Percentiles rank a stretch among this genome's conserved stretches.
These are phyloP conservation scores for Ceraceosorus guamensis DNA, from an alignment of 1,284 basidiomycete genomes.

Conservation along the genomic window DNA sequence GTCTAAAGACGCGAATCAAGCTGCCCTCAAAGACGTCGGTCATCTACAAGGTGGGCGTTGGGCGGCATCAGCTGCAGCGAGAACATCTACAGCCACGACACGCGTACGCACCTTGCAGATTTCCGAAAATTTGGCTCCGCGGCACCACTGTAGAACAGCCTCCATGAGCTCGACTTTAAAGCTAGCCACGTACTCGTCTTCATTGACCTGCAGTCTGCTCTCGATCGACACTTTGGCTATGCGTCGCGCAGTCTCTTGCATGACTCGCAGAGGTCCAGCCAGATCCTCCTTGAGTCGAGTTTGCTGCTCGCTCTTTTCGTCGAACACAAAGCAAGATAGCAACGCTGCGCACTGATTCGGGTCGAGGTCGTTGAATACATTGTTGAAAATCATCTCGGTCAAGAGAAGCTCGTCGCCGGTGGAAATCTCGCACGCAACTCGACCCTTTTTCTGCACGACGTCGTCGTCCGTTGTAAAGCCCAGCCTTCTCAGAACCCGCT, in stretches of 20 bases:
- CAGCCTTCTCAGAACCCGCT: conserved; percentile 82
- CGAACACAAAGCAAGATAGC: conserved; percentile 92
- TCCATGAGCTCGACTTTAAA: conserved; percentile 99
- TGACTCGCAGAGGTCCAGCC: conserved; percentile 77
- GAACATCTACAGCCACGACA: not conserved
- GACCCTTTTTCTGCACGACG: conserved; percentile 94
- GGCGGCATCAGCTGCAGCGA: not conserved
- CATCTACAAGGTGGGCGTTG: conserved; percentile 55
- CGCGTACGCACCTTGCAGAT: conserved; percentile 70
- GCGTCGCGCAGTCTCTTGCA: conserved; percentile 88
- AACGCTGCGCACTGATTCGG: conserved; percentile 90
- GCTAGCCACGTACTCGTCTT: conserved; percentile 87
- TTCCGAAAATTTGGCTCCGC: conserved; percentile 89
- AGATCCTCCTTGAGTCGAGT: conserved; percentile 85
- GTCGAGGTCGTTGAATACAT: conserved; percentile 79
- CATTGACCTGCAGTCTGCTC: conserved; percentile 76
- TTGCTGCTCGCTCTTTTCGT: conserved; percentile 86
- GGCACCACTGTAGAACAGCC: conserved; percentile 91
- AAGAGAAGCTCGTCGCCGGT: conserved; percentile 92
- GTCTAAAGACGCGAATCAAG: conserved; percentile 70
- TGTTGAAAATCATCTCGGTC: conserved; percentile 96
- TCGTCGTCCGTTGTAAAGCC: conserved; percentile 83
- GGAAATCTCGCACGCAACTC: conserved; percentile 97
- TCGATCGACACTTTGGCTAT: conserved; percentile 95
- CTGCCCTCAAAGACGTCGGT: conserved; percentile 96